phyloP scores from a whole-genome alignment of 2,329 filamentous ascomycete genomes.

The Trichoderma polysporum region DNA sequence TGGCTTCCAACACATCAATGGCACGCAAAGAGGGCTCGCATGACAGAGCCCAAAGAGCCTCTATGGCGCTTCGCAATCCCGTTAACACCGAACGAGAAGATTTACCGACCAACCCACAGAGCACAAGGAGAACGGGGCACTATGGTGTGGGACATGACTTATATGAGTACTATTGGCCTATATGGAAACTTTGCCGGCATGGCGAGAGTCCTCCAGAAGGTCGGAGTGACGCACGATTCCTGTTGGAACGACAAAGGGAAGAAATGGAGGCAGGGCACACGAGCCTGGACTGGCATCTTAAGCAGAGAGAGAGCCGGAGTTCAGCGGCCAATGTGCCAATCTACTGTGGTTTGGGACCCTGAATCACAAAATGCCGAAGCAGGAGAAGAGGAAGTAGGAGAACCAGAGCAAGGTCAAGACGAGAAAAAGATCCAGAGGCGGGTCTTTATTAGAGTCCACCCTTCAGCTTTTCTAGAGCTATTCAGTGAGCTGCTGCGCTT shows the following conservation, averaged over 20 bases:
- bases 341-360: constrained; percentile 74
- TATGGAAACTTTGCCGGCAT: constrained; percentile 66
- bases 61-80: constrained; percentile 91
- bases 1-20: constrained; percentile 95
- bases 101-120: constrained; percentile 83
- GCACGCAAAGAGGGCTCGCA: constrained; percentile 87
- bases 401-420: constrained; percentile 14
- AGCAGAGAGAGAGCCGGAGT: constrained; percentile 52
- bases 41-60: constrained; percentile 75
- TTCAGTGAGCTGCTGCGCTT: constrained; percentile 63
- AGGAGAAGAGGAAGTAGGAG: constrained; percentile 23
- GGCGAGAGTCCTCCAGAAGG: constrained; percentile 60
- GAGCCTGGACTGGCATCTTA: constrained; percentile 51
- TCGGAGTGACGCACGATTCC: constrained; percentile 62
- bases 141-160: constrained; percentile 91
- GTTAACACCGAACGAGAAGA: constrained; percentile 82
- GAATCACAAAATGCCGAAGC: constrained; percentile 23
- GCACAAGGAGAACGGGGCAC: constrained; percentile 73
- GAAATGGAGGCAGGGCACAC: constrained; percentile 65
- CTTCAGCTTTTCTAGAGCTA: constrained; percentile 70
- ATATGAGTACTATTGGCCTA: constrained; percentile 81
- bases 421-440: constrained; percentile 37
- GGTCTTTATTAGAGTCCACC: constrained; percentile 75
- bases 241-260: constrained; percentile 63
- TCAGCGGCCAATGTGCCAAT: constrained; percentile 65